These are phyloP conservation scores for Agarophyton chilense DNA, from an alignment of 23 red algal genomes.

Conservation along the genomic window DNA sequence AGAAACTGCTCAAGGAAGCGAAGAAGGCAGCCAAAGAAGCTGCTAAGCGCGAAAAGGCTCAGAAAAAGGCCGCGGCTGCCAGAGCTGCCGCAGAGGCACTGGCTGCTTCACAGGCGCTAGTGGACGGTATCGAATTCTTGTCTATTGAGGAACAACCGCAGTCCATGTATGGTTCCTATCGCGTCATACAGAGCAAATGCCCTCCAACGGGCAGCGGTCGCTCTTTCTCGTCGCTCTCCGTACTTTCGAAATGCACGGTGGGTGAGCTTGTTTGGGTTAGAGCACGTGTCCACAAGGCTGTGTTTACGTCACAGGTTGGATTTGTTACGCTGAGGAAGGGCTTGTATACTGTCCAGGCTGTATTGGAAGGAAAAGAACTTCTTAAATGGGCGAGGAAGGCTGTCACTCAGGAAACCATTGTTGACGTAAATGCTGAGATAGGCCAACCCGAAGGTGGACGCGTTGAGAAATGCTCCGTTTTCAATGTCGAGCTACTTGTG, in stretches of 20 bases:
- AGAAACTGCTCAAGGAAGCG: constrained; percentile 47
- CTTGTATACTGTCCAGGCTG: constrained; percentile 79
- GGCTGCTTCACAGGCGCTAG: constrained; percentile 34
- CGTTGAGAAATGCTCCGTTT: constrained; percentile 83
- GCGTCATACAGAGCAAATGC: constrained; percentile 75
- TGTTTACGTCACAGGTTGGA: constrained; percentile 60
- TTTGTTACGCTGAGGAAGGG: constrained; percentile 89
- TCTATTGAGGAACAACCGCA: constrained; percentile 21
- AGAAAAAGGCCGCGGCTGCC: constrained; percentile 56
- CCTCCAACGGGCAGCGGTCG: constrained; percentile 47
- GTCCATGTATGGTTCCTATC: constrained; percentile 72
- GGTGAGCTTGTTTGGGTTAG: constrained; percentile 83
- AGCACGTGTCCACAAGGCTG: constrained; percentile 82
- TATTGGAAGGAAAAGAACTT: constrained; percentile 76
- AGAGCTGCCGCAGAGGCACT: constrained; percentile 41
- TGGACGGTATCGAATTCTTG: constrained; percentile 25
- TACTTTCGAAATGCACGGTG: constrained; percentile 6
- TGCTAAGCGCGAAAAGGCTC: constrained; percentile 60
- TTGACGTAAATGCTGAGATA: constrained; percentile 78
- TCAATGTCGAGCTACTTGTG: constrained; percentile 67
- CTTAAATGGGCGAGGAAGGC: constrained; percentile 86
- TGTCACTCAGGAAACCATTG: constrained; percentile 78
- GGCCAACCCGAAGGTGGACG: constrained; percentile 47
- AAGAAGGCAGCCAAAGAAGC: constrained; percentile 71
- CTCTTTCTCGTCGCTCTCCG: constrained; percentile 46